Percentiles rank a stretch among this genome's conserved stretches.
phyloP scores from a whole-genome alignment of 2,329 filamentous ascomycete genomes.

The Hymenoscyphus fructigenus region DNA sequence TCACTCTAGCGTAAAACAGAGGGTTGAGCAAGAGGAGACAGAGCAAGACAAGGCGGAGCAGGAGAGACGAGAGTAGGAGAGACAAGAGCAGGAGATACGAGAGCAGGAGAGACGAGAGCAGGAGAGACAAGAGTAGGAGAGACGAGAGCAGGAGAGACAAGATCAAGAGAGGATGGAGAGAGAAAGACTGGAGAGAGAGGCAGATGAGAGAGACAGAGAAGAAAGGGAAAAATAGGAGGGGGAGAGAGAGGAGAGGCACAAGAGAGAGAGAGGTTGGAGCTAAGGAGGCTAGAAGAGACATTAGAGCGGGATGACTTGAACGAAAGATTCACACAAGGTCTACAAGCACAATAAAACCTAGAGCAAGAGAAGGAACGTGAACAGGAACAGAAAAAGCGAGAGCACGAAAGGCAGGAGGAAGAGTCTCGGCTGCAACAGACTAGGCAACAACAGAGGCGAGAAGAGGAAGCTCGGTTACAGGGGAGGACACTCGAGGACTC shows the following conservation, averaged over 20 bases:
- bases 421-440: constrained; percentile 1
- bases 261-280: constrained; percentile 1
- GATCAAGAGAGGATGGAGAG: background rate
- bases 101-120: too few species aligned
- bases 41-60: background rate
- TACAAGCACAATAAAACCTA: constrained; percentile 16
- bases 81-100: too few species aligned
- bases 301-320: constrained; percentile 1
- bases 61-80: background rate
- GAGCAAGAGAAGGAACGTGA: background rate
- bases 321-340: background rate
- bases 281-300: constrained; percentile 1
- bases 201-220: too few species aligned
- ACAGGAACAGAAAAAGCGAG: constrained; percentile 2
- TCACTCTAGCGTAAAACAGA: background rate
- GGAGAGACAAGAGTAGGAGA: too few species aligned
- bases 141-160: too few species aligned
- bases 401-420: constrained; percentile 9
- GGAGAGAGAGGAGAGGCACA: too few species aligned
- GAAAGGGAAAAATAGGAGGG: too few species aligned
- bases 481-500: background rate
- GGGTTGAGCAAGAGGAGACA: background rate
- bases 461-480: constrained; percentile 2
- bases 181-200: too few species aligned
- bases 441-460: constrained; percentile 6